Evolutionary conservation across 257 asterid species (phyloP).

Genomic region (Solanum microdontum): DNA sequence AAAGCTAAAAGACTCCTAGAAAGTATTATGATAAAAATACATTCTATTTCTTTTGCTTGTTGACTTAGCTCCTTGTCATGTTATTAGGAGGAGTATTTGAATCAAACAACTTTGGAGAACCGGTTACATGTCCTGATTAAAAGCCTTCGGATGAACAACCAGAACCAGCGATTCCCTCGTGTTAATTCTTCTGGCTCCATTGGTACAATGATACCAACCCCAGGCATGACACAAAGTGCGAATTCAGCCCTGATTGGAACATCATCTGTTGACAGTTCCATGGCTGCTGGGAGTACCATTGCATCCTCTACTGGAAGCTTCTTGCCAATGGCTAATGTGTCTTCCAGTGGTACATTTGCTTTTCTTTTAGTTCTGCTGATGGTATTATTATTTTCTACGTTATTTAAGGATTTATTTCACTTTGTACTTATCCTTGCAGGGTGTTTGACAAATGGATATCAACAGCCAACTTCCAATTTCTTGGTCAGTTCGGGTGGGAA

Average conservation of each 20-base stretch:
- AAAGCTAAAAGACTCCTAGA: not conserved
- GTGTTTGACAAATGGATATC: slow-evolving; percentile 53
- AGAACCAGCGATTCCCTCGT: slow-evolving; percentile 54
- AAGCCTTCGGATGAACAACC: slow-evolving; percentile 40
- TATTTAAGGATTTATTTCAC: not conserved
- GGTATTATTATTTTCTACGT: slow-evolving; percentile 17
- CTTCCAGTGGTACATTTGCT: slow-evolving; percentile 33
- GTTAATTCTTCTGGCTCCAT: slow-evolving; percentile 52
- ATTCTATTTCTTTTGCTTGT: not conserved
- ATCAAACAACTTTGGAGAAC: slow-evolving; percentile 55
- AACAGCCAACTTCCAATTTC: slow-evolving; percentile 49
- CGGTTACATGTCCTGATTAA: slow-evolving; percentile 59
- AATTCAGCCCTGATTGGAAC: slow-evolving; percentile 41
- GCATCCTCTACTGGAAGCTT: slow-evolving; percentile 53
- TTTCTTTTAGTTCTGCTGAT: slow-evolving; percentile 40
- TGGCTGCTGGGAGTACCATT: slow-evolving; percentile 19
- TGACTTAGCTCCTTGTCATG: not conserved
- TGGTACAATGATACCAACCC: slow-evolving; percentile 97
- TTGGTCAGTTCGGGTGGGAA: slow-evolving; percentile 47
- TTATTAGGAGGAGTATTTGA: slow-evolving; percentile 75
- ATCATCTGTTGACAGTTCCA: slow-evolving; percentile 48
- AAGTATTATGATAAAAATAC: not conserved
- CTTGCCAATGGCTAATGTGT: slow-evolving; percentile 45
- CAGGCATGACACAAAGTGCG: slow-evolving; percentile 71
- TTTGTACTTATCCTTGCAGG: slow-evolving; percentile 44